These are phyloP conservation scores for Paecilomyces sp. DNA, from an alignment of 2,329 filamentous ascomycete genomes.

Conservation along the genomic window DNA sequence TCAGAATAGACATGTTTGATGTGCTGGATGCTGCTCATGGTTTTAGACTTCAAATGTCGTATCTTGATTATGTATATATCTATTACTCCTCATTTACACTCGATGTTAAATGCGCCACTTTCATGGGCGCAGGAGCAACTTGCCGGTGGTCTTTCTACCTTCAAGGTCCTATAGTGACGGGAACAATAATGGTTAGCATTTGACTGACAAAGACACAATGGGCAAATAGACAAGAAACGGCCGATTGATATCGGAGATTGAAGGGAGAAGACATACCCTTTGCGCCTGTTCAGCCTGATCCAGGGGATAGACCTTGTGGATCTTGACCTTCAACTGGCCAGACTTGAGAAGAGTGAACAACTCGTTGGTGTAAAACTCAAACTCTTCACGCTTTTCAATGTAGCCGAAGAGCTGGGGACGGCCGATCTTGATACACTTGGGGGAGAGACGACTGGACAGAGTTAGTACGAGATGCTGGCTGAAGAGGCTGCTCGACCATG, in stretches of 20 bases:
- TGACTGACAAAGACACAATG: background rate
- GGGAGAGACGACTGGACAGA: slow-evolving; percentile 20
- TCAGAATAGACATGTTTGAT: background rate
- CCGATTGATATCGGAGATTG: background rate
- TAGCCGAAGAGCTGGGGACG: slow-evolving; percentile 70
- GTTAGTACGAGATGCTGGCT: slow-evolving; percentile 5
- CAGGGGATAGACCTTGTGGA: slow-evolving; percentile 72
- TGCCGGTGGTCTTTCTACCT: slow-evolving; percentile 74
- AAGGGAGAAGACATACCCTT: slow-evolving; percentile 27
- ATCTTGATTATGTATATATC: background rate
- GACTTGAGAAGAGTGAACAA: slow-evolving; percentile 61
- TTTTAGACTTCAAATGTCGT: background rate
- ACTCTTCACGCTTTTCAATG: slow-evolving; percentile 61
- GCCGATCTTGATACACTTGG: slow-evolving; percentile 71
- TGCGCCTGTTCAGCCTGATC: slow-evolving; percentile 67
- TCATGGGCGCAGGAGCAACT: slow-evolving; percentile 64
- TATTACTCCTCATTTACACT: background rate
- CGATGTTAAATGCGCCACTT: background rate
- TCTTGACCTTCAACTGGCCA: slow-evolving; percentile 62
- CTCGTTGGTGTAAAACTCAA: slow-evolving; percentile 62
- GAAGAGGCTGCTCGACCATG: slow-evolving; percentile 21
- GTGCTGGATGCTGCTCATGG: no score
- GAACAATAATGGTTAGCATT: slow-evolving; percentile 1
- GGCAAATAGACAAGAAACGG: background rate
- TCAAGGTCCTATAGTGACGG: slow-evolving; percentile 57